Percentiles rank a stretch among this genome's conserved stretches.
Evolutionary conservation across 345 rosid genomes (phyloP).

Genomic region (Pseudoturritis turrita): DNA sequence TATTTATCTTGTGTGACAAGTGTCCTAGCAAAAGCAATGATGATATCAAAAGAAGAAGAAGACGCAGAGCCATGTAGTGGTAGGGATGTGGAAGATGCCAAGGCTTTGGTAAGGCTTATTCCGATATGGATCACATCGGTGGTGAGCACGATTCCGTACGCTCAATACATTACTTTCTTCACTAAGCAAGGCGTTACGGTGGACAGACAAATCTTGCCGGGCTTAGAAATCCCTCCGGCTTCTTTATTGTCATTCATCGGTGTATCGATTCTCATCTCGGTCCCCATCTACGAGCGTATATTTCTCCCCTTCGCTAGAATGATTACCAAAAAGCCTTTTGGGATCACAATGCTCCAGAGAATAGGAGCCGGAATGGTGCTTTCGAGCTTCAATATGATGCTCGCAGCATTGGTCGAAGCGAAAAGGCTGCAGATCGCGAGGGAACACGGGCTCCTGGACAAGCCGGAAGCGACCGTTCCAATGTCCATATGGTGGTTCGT

Average conservation of each 20-base stretch:
- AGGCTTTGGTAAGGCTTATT: constrained; percentile 52
- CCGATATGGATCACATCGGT: constrained; percentile 72
- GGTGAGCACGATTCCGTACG: constrained; percentile 46
- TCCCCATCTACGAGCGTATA: constrained; percentile 50
- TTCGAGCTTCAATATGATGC: constrained; percentile 11
- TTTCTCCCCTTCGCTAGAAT: constrained; percentile 42
- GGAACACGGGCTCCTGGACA: background rate
- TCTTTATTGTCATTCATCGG: constrained; percentile 57
- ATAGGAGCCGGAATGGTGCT: constrained; percentile 31
- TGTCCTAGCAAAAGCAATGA: constrained; percentile 41
- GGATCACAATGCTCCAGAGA: constrained; percentile 34
- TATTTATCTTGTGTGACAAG: constrained; percentile 14
- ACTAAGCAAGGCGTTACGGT: constrained; percentile 75
- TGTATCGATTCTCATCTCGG: constrained; percentile 48
- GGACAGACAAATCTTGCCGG: constrained; percentile 41
- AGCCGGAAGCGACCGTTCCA: constrained; percentile 2
- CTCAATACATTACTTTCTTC: constrained; percentile 65
- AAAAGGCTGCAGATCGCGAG: constrained; percentile 13
- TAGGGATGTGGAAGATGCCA: constrained; percentile 77
- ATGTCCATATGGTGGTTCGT: constrained; percentile 40
- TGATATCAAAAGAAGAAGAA: constrained; percentile 30
- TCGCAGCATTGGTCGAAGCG: constrained; percentile 24
- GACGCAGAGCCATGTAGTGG: constrained; percentile 41
- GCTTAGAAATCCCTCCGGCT: constrained; percentile 58
- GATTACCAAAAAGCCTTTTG: constrained; percentile 25